Percentiles rank a stretch among this genome's conserved stretches.
These are phyloP conservation scores for Aureobasidium mangrovei DNA, from an alignment of 2,329 filamentous ascomycete genomes.

Conservation along the genomic window DNA sequence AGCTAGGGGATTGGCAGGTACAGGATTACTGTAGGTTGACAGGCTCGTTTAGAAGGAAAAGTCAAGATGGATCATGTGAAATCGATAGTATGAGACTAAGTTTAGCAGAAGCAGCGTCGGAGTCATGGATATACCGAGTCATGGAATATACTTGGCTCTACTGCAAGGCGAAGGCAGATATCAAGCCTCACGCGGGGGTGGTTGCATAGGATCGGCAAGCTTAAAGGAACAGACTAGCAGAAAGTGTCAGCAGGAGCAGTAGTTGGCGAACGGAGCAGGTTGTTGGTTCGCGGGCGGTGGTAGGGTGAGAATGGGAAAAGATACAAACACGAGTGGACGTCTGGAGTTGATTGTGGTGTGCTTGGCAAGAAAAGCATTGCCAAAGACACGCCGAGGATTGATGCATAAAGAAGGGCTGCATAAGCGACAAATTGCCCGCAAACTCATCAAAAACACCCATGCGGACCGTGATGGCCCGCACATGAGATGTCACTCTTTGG, in stretches of 20 bases:
- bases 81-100: neutral
- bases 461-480: no score
- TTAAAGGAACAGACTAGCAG: neutral
- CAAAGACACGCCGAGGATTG: no score
- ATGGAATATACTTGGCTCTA: neutral
- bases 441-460: no score
- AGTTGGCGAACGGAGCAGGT: neutral
- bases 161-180: neutral
- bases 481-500: slow-evolving; percentile 7
- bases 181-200: neutral
- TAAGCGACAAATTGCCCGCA: no score
- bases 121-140: neutral
- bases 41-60: no score
- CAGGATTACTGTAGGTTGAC: neutral
- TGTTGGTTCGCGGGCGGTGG: neutral
- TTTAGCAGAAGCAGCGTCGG: neutral
- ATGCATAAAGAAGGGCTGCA: no score
- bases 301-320: neutral
- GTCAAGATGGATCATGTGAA: no score
- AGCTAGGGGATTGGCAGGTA: no score
- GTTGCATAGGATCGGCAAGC: neutral
- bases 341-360: no score
- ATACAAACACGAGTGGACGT: no score
- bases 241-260: neutral
- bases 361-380: no score